Percentiles rank a stretch among this genome's conserved stretches.
phyloP scores from a whole-genome alignment of 768 basidiomycete genomes.

The Leucocoprinus birnbaumii region DNA sequence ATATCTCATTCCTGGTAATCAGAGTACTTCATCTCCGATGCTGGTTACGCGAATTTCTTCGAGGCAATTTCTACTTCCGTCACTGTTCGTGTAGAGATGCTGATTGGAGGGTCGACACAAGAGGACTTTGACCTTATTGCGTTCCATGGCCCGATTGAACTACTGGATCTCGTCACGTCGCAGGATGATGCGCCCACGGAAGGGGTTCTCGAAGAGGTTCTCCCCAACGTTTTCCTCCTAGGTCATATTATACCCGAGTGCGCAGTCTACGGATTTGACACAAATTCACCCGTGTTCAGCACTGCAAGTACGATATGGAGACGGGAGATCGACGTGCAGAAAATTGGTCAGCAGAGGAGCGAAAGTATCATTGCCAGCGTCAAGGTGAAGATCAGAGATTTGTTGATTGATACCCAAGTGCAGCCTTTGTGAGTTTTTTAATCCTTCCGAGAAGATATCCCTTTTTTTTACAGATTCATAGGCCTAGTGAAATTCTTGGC shows the following conservation, averaged over 20 bases:
- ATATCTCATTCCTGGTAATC: background rate
- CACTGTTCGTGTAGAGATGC: conserved; percentile 3
- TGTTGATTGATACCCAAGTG: conserved; percentile 38
- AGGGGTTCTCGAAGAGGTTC: conserved; percentile 19
- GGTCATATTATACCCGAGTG: conserved; percentile 44
- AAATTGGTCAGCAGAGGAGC: conserved; percentile 2
- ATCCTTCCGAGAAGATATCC: background rate
- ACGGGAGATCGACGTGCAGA: conserved; percentile 21
- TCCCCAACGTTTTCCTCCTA: conserved; percentile 46
- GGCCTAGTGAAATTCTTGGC: conserved; percentile 45
- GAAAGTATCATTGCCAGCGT: conserved; percentile 28
- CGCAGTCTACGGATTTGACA: conserved; percentile 17
- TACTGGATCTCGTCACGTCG: conserved; percentile 8
- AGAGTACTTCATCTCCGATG: conserved; percentile 13
- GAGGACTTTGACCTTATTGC: background rate
- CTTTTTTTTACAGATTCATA: conserved; percentile 17
- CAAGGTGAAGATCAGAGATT: conserved; percentile 36
- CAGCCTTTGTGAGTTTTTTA: conserved; percentile 29
- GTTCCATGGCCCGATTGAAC: conserved; percentile 1
- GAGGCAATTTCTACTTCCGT: conserved; percentile 11
- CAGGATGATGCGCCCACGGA: conserved; percentile 7
- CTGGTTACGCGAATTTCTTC: conserved; percentile 4
- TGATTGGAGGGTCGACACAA: background rate
- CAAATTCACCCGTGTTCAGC: conserved; percentile 18
- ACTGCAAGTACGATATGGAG: conserved; percentile 34